phyloP scores from a whole-genome alignment of 495 filamentous ascomycete genomes.

The Neurospora pannonica region DNA sequence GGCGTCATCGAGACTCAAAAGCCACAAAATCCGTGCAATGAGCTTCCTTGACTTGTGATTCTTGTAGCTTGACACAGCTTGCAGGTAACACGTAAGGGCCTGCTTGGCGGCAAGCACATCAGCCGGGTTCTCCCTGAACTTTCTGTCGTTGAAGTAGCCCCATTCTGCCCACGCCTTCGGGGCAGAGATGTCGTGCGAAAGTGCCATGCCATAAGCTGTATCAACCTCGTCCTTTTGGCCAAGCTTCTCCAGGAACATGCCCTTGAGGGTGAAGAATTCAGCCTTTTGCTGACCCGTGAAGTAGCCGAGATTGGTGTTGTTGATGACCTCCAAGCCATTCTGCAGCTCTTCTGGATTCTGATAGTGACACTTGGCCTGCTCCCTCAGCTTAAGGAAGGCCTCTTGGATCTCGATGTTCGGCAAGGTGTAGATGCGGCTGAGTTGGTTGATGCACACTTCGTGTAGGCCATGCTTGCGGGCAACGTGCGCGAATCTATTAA shows the following conservation, averaged over 20 bases:
- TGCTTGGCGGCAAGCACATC: conserved; percentile 76
- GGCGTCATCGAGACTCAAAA: conserved; percentile 85
- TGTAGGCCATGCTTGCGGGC: conserved; percentile 94
- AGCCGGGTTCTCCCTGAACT: conserved; percentile 79
- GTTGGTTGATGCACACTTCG: conserved; percentile 92
- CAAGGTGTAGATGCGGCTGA: conserved; percentile 94
- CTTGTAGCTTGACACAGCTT: conserved; percentile 93
- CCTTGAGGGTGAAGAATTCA: conserved; percentile 98
- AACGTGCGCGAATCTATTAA: conserved; percentile 97
- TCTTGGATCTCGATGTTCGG: conserved; percentile 99
- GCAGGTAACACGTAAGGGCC: conserved; percentile 90
- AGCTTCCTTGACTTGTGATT: conserved; percentile 92
- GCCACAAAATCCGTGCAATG: conserved; percentile 91
- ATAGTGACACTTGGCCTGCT: conserved; percentile 98
- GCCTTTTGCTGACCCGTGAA: conserved; percentile 94
- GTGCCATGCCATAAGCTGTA: conserved; percentile 83
- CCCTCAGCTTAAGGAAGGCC: conserved; percentile 91
- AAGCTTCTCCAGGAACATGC: conserved; percentile 97
- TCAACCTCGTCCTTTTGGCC: conserved; percentile 82
- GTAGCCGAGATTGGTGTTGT: conserved; percentile 98
- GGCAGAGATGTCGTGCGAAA: conserved; percentile 89
- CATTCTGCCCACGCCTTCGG: conserved; percentile 99
- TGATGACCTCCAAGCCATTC: conserved; percentile 93
- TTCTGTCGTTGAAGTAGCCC: conserved; percentile 93
- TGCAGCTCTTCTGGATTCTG: conserved; percentile 87